phyloP scores from a whole-genome alignment of 140 eudicot genomes.

The Stevia rebaudiana region DNA sequence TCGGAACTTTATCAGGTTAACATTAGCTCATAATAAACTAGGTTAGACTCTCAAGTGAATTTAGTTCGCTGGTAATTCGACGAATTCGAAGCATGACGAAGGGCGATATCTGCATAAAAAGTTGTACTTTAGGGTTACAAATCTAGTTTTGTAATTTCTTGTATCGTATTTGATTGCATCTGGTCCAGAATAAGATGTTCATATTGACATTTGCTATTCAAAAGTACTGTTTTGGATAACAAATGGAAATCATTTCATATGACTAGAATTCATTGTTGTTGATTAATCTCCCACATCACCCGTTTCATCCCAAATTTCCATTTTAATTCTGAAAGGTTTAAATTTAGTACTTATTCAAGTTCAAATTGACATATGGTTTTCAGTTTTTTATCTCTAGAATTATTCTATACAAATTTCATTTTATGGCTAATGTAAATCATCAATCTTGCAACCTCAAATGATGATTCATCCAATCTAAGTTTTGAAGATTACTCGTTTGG shows the following conservation, averaged over 20 bases:
- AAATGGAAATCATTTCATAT: too few relatives aligned
- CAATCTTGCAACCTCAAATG: background rate
- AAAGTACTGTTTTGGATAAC: too few relatives aligned
- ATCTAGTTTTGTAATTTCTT: background rate
- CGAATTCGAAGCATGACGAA: too few relatives aligned
- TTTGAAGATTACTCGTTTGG: background rate
- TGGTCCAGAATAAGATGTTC: background rate
- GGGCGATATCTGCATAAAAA: too few relatives aligned
- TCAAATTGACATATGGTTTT: background rate
- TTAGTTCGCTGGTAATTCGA: background rate
- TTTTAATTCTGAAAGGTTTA: background rate
- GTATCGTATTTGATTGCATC: background rate
- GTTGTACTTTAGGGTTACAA: too few relatives aligned
- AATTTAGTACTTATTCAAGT: too few relatives aligned
- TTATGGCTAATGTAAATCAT: background rate
- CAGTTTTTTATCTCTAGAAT: background rate
- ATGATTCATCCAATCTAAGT: background rate
- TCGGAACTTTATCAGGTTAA: background rate
- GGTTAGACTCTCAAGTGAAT: constrained; percentile 3
- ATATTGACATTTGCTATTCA: too few relatives aligned
- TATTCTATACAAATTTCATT: too few relatives aligned
- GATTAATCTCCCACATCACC: too few relatives aligned
- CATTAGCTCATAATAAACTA: constrained; percentile 6
- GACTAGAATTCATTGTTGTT: too few relatives aligned
- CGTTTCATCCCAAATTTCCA: too few relatives aligned